Conservation (phyloP, 129 eudicot genomes). For the Flaveria brownii region DNA sequence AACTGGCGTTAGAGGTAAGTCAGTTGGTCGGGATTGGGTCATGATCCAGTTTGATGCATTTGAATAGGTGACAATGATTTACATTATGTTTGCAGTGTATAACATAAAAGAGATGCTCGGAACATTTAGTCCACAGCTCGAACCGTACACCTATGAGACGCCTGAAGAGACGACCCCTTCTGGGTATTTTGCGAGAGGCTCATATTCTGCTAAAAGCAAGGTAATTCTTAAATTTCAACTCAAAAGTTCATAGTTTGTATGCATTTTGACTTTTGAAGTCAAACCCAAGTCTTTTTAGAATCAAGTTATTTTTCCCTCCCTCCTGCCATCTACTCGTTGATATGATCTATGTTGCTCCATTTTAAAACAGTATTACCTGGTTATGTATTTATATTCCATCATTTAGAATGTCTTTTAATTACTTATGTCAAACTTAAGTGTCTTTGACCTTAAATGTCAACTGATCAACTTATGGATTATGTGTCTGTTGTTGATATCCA, state of each 20-base stretch:
- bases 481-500: neutral
- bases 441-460: constrained; percentile 11
- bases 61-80: constrained; percentile 6
- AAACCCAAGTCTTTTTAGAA: constrained; percentile 2
- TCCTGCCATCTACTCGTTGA: neutral
- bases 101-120: constrained; percentile 65
- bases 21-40: neutral
- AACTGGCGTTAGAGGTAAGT: constrained; percentile 67
- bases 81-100: constrained; percentile 49
- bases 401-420: neutral
- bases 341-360: neutral
- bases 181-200: constrained; percentile 68
- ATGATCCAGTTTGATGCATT: constrained; percentile 1
- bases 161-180: constrained; percentile 76
- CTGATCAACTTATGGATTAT: neutral
- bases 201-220: constrained; percentile 62
- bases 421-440: neutral
- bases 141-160: constrained; percentile 55
- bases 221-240: constrained; percentile 20
- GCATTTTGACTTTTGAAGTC: constrained; percentile 25
- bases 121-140: constrained; percentile 69
- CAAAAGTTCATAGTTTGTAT: neutral
- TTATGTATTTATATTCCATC: neutral
- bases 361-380: neutral
- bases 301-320: neutral